Base-by-base conservation (phyloP, 257 asterid genomes). In the Gentiana macrophylla region DNA sequence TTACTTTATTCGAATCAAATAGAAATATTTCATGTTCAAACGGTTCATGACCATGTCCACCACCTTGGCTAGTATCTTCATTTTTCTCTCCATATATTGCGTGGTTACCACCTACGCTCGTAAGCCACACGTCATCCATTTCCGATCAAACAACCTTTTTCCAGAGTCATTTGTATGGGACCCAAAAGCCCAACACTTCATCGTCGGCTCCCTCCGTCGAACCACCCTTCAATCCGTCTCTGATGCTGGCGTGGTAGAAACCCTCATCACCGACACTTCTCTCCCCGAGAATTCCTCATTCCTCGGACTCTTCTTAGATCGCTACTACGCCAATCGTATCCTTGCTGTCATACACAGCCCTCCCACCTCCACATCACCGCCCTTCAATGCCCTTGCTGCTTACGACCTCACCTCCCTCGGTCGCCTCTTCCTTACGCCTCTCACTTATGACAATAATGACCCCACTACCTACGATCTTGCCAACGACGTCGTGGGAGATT, bases 91-190 rank as follows among this genome's bases (percentile, higher is more conserved):
- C 9, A 33, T 76, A 4, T 34, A 67, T 43, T 12, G 70, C 37
- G 57, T 60, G 60, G 48, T 34, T 33, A 35, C 78, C 35, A 6
- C 58, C 1, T 38, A 63, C 55, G 74, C 79, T 55, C 70, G 82
- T 11, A 64, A 53, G 5, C 66, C 53, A 49, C 97, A 89, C 69
- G 64, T 68, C 75, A 80, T 89, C 93, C 72, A 72, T 49, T 78
- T 89, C 89, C 73, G 73, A 37, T 80, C 78, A 55, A 71, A 69
- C 1, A 72, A 82, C 41, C 90, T 84, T 61, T 80, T 66, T 62
- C 97, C 91, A 3, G 74, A 74, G 41, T 84, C 95, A 66, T 74
- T 86, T 79, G 35, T 71, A 5, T 89, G 93, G 94, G 97, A 89
- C 51, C 82, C 80, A 0, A 75, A 68, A 45, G 76, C 77, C 52